phyloP scores from a whole-genome alignment of 208 protist species.

The Wallacemonas rigidus region DNA sequence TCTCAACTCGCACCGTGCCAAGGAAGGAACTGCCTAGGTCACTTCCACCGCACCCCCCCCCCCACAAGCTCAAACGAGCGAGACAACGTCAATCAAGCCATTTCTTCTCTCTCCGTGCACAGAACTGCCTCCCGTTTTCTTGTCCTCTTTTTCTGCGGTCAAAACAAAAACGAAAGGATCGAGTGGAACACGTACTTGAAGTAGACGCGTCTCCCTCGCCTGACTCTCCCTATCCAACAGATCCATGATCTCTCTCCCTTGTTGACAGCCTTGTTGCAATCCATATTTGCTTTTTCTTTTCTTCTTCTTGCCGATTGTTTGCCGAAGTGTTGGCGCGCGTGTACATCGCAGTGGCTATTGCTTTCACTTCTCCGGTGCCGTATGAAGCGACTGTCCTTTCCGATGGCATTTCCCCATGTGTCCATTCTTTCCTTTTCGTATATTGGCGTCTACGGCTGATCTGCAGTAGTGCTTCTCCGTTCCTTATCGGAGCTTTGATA shows the following conservation, averaged over 20 bases:
- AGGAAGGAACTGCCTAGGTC: constrained; percentile 3
- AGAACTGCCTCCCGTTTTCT: too few species aligned
- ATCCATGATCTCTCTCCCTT: neutral
- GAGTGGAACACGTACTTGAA: neutral
- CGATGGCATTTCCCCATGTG: neutral
- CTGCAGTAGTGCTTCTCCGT: too few species aligned
- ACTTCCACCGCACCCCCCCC: neutral
- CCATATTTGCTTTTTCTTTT: constrained; percentile 15
- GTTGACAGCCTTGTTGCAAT: neutral
- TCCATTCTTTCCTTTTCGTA: constrained; percentile 17
- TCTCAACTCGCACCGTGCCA: constrained; percentile 12
- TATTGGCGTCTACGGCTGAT: neutral
- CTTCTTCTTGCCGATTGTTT: neutral
- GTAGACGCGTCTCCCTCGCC: neutral
- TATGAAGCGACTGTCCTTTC: too few species aligned
- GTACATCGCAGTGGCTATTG: too few species aligned
- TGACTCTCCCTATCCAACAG: neutral
- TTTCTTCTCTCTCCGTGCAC: too few species aligned
- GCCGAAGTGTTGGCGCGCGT: too few species aligned
- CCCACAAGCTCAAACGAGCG: neutral
- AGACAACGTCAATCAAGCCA: too few species aligned
- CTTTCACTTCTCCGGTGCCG: too few species aligned
- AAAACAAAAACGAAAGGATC: neutral
- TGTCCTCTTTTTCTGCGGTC: too few species aligned
- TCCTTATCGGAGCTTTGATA: too few species aligned